These are phyloP conservation scores for Aurantiochytrium sp. DNA, from an alignment of 108 stramenopile genomes.

Conservation along the genomic window DNA sequence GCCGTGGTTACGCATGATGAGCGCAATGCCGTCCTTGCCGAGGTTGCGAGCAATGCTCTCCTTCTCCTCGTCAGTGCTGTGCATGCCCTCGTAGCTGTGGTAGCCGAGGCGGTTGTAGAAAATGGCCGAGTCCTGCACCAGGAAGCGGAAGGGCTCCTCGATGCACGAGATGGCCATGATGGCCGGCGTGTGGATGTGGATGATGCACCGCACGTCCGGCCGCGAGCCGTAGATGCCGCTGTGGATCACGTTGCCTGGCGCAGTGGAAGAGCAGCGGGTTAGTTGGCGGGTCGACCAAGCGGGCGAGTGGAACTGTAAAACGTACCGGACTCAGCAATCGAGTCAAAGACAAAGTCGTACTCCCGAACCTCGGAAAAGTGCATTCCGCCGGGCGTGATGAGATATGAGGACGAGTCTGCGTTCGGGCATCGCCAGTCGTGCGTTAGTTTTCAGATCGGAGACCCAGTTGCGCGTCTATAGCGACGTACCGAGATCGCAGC, in stretches of 20 bases:
- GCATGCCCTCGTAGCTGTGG: constrained; percentile 11
- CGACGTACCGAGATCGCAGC: constrained; percentile 7
- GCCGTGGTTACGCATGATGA: constrained; percentile 28
- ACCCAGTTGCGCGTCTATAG: too few species aligned
- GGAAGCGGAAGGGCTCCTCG: not conserved
- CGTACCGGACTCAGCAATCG: not conserved
- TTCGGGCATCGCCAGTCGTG: too few species aligned
- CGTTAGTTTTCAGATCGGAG: too few species aligned
- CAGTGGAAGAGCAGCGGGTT: too few species aligned
- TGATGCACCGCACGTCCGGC: constrained; percentile 16
- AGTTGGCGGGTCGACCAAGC: too few species aligned
- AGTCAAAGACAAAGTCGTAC: constrained; percentile 1
- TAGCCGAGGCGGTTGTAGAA: constrained; percentile 22
- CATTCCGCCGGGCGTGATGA: constrained; percentile 17
- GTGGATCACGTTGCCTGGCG: not conserved
- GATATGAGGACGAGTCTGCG: not conserved
- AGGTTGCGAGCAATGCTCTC: not conserved
- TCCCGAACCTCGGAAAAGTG: constrained; percentile 12
- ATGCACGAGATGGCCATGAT: not conserved
- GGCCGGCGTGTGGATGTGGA: constrained; percentile 15
- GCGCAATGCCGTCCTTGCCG: constrained; percentile 16
- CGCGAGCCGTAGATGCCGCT: not conserved
- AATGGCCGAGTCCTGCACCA: not conserved
- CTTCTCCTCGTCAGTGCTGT: constrained; percentile 7
- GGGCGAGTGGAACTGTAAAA: too few species aligned